Base-by-base conservation (phyloP, 805 yeast genomes). In the Barnettozyma siamensis region DNA sequence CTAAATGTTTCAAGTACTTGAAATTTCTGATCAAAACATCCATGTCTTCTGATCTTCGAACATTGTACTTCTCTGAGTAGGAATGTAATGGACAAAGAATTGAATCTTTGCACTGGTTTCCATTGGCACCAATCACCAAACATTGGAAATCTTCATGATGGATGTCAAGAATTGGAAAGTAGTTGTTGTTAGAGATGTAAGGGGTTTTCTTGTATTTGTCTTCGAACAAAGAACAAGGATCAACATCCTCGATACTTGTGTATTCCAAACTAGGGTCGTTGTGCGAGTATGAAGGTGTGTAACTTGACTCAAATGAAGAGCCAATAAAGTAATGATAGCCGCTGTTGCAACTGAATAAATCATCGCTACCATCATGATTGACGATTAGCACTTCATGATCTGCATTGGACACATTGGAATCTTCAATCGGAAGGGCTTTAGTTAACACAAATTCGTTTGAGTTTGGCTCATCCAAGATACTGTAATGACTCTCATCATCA, bases 1-100 rank as follows among this genome's bases (percentile, higher is more conserved):
- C 37, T 16, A 42, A 21, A 15, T 26, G 28, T 15, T 45, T 46
- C 26, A 78, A 69, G 48, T 71, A 74, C 44, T 69, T 70, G 38
- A 37, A 47, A 29, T 47, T 53, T 20, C 28, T 43, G n/a, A 53
- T 35, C 37, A 53, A 33, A 30, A 45, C 40, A 10, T 34, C 32
- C 5, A 48, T 19, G 3, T 46, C 40, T 20, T 42, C 45, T 13
- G 37, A 33, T 40, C 55, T 41, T 31, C 37, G 41, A 15, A 52
- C 36, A 9, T 19, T 24, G 6, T 45, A 31, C 26, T 49, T 52
- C 19, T 48, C 48, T 4, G 17, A 26, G 9, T 28, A 19, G 7
- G 42, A 31, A 31, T 54, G 56, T 28, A 35, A 32, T 3, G 47
- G 29, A 32, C 52, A 49, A 7, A 46, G 36, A 23, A 48, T 41